Percentiles rank a stretch among this genome's conserved stretches.
Evolutionary conservation across 2,329 filamentous ascomycete genomes (phyloP).

Genomic region (Amphichorda felina): DNA sequence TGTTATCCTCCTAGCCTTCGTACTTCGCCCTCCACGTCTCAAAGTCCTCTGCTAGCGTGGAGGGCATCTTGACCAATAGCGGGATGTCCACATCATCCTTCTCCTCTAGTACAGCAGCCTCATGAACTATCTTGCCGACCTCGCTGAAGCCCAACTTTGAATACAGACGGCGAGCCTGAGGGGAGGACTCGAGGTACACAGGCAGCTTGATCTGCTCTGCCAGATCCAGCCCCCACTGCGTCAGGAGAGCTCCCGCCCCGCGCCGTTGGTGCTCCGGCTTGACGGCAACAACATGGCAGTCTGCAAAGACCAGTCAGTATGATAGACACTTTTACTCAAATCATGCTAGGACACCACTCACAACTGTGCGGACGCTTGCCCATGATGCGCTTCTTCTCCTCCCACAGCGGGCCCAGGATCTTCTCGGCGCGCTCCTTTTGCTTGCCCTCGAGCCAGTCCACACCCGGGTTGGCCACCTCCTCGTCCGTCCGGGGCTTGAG

Average conservation of each 20-base stretch:
- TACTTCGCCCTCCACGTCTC: no score
- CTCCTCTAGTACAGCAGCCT: constrained; percentile 18
- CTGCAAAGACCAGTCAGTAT: constrained; percentile 8
- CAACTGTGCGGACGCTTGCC: constrained; percentile 26
- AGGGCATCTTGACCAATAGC: constrained; percentile 28
- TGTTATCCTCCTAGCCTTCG: no score
- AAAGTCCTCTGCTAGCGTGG: no score
- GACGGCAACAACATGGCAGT: constrained; percentile 30
- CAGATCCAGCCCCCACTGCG: constrained; percentile 26
- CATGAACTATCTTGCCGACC: constrained; percentile 25
- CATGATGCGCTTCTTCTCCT: constrained; percentile 26
- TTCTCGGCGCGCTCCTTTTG: constrained; percentile 28
- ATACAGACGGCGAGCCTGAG: constrained; percentile 27
- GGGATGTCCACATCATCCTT: constrained; percentile 24
- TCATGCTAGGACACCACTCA: constrained; percentile 19
- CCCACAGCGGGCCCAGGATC: constrained; percentile 27
- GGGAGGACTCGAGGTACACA: constrained; percentile 34
- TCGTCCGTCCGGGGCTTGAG: constrained; percentile 21
- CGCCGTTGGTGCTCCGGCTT: constrained; percentile 29
- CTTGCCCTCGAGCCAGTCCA: constrained; percentile 31
- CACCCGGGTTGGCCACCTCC: constrained; percentile 29
- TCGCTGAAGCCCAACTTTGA: constrained; percentile 31
- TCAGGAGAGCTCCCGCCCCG: constrained; percentile 26
- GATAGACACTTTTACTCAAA: neutral
- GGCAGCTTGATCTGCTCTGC: constrained; percentile 23